These are phyloP conservation scores for Fusarium aywerte DNA, from an alignment of 2,329 filamentous ascomycete species.

Conservation along the genomic window DNA sequence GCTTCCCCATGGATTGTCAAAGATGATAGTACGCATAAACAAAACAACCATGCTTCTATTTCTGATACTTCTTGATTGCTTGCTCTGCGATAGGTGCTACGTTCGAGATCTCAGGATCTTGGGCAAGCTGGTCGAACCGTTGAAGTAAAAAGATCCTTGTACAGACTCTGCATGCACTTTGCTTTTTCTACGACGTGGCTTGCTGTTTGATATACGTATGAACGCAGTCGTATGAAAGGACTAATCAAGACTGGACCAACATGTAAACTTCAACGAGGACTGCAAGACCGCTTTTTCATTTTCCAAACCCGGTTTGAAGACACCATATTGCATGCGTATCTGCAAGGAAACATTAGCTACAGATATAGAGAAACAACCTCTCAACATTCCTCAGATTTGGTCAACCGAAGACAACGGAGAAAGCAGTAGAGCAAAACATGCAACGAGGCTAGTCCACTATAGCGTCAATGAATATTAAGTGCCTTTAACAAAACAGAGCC, in stretches of 20 bases:
- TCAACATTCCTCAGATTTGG: background rate
- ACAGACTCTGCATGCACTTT: background rate
- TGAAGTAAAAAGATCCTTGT: background rate
- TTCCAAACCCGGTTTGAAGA: background rate
- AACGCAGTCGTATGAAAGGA: constrained; percentile 11
- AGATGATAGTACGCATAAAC: background rate
- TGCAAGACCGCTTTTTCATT: background rate
- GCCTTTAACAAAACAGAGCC: background rate
- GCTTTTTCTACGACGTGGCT: constrained; percentile 29
- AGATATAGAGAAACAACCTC: background rate
- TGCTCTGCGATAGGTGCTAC: background rate
- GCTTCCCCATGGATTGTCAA: background rate
- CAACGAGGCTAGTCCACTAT: background rate
- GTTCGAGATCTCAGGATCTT: background rate
- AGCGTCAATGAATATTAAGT: background rate
- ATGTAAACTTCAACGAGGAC: background rate
- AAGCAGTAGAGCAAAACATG: background rate
- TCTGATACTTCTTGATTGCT: background rate
- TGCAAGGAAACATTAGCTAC: background rate
- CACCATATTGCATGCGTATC: background rate
- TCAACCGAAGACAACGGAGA: background rate
- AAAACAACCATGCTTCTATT: background rate
- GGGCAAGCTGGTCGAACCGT: background rate
- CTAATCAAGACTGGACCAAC: background rate
- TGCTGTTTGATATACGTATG: constrained; percentile 18